Percentiles rank a stretch among this genome's conserved stretches.
These are phyloP conservation scores for Coemansia sp. DNA, from an alignment of 192 early-diverging fungal species.

Conservation along the genomic window DNA sequence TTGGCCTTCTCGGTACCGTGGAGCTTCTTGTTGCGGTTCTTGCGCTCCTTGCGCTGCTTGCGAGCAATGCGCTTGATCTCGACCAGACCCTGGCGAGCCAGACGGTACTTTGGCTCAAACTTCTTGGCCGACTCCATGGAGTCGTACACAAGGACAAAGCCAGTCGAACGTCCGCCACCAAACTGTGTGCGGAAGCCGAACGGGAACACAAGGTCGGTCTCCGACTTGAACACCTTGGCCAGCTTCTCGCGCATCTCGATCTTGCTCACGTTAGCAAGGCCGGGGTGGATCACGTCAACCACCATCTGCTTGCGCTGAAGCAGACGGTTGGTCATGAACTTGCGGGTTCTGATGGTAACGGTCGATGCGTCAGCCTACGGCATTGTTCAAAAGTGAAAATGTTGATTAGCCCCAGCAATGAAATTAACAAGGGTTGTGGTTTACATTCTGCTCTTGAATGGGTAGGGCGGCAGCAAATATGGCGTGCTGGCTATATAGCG, in stretches of 20 bases:
- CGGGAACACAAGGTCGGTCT: constrained; percentile 82
- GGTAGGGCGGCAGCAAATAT: no score
- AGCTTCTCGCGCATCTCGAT: constrained; percentile 91
- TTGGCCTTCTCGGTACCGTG: constrained; percentile 93
- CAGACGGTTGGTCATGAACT: constrained; percentile 99
- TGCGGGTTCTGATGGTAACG: constrained; percentile 96
- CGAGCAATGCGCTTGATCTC: constrained; percentile 71
- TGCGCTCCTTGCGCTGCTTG: constrained; percentile 99
- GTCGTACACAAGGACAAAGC: constrained; percentile 97
- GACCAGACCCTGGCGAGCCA: constrained; percentile 72
- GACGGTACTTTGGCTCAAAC: constrained; percentile 98
- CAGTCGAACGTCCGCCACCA: constrained; percentile 95
- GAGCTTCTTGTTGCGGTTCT: constrained; percentile 99
- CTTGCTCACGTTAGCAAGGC: constrained; percentile 89
- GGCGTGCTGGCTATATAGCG: no score
- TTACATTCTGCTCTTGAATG: neutral
- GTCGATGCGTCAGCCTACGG: constrained; percentile 74
- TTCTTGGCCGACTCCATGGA: constrained; percentile 91
- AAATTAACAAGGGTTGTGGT: neutral
- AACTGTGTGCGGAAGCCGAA: constrained; percentile 96
- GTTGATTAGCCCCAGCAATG: neutral
- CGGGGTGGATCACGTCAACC: constrained; percentile 94
- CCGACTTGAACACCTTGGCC: constrained; percentile 92
- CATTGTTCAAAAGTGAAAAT: neutral
- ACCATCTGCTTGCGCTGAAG: constrained; percentile 97